Base-by-base conservation (phyloP, 345 rosid species). In the Aegle marmelos region DNA sequence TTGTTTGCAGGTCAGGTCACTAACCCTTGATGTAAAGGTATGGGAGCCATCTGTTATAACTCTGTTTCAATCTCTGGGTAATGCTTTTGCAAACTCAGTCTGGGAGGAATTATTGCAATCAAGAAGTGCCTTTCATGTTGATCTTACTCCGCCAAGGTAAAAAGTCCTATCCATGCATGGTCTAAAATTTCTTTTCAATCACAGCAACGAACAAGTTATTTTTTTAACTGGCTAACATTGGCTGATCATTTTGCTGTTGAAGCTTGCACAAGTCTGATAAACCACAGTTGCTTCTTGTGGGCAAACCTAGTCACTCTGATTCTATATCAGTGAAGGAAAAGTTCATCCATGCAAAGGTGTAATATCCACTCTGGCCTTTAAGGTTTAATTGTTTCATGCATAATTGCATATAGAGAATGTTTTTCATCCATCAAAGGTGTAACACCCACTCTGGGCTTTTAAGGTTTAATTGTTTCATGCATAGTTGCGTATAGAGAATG, bases 1-100 rank as follows among this genome's bases (percentile, higher is more conserved):
- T 45, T 74, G 60, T 77, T 73, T 83, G 74, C 94, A 94, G 99
- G 98, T 97, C 64, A 91, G 99, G 78, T 97, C 98, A 30, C 95
- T 97, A 65, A 97, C 98, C 9, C 99, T 97, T 66, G 99, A 97
- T 82, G 99, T 97, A 78, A 93, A 93, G 85, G 91, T 90, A 68
- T 94, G 99, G 99, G 99, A 97, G 84, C 98, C 97, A 63, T 94
- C 97, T 75, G 99, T 97, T 78, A 90, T 97, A 82, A 89, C 84
- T 78, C 88, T 97, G 91, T 97, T 97, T 87, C 98, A 92, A 86
- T 93, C 98, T 76, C 83, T 97, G 76, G 98, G 99, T 45, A 97
- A 94, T 84, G 85, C 92, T 50, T 97, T 87, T 69, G 96, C 94
- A 34, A 94, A 97, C 88, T 91, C 96, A 61, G 95, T 97, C 66